Base-by-base conservation (phyloP, 768 basidiomycete species). In the Podaxis sp. region DNA sequence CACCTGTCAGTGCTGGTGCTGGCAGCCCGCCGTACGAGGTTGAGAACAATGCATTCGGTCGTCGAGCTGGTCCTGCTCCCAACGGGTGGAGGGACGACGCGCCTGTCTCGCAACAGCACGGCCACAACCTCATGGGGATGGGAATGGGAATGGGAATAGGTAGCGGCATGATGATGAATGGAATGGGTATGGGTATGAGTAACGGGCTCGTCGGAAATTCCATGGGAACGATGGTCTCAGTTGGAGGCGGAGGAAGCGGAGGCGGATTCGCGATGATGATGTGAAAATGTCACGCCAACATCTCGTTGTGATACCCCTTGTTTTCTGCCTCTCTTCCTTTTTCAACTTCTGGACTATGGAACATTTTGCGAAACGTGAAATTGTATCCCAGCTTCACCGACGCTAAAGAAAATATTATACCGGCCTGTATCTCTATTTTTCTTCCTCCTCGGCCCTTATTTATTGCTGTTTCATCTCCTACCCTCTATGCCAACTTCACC, bases 231-330 rank as follows among this genome's bases (percentile, higher is more conserved):
- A 58, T 62, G 55, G 66, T 67, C 44, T 50, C 64, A n/a, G 64
- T 65, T 36, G 66, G 66, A 26, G 67, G 67, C 53, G 66, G 68
- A 54, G 66, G 60, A 22, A 66, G 60, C 24, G 69, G 69, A 36
- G 65, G 64, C 26, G 66, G 67, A 26, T 70, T 66, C 55, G 63
- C 66, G 60, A 70, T 70, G 69, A 70, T 70, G 69, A 62, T 70
- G 61, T 70, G 62, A 66, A 56, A 37, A 22, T 36, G 28, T 53
- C 49, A 20, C 33, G 22, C 36, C 57, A 58, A 40, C 63, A 15
- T 62, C 60, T 41, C 59, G 53, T 58, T 46, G 50, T 60, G 50
- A 60, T 49, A 60, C 48, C 33, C 22, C 62, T 56, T 37, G n/a
- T 30, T 28, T 56, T 56, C 55, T 28, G 36, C 24, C 38, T 52